Conservation (phyloP, 1,139 yeast genomes). For the Candida albicans region DNA sequence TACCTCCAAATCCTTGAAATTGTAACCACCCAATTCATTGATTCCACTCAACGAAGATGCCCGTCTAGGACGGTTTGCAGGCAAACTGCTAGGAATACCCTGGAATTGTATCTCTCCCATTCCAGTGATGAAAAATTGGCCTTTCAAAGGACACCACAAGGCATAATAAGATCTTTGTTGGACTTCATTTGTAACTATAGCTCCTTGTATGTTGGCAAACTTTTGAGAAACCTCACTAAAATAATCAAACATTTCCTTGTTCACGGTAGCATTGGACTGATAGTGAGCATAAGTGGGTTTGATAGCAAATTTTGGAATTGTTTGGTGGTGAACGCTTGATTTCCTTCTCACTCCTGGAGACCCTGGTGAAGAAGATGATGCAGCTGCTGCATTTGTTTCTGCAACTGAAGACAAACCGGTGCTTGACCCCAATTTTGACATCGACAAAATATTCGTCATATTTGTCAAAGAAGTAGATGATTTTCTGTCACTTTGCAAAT, state of each 20-base stretch:
- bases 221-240: slow-evolving; percentile 12
- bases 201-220: slow-evolving; percentile 34
- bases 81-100: slow-evolving; percentile 12
- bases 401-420: slow-evolving; percentile 24
- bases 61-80: slow-evolving; percentile 25
- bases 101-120: slow-evolving; percentile 37
- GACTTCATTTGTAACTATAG: slow-evolving; percentile 40
- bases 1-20: slow-evolving; percentile 44
- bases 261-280: slow-evolving; percentile 11
- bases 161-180: slow-evolving; percentile 39
- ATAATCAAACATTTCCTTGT: slow-evolving; percentile 11
- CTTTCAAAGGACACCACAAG: slow-evolving; percentile 32
- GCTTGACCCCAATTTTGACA: slow-evolving; percentile 25
- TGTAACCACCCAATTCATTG: slow-evolving; percentile 43
- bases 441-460: slow-evolving; percentile 25
- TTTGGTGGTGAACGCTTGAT: slow-evolving; percentile 26
- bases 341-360: slow-evolving; percentile 21
- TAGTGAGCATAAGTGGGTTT: slow-evolving; percentile 27
- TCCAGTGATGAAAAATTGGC: slow-evolving; percentile 27
- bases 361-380: background rate
- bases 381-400: slow-evolving; percentile 8
- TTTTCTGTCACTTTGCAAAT: slow-evolving; percentile 33
- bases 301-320: slow-evolving; percentile 33
- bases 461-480: slow-evolving; percentile 40
- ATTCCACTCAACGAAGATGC: slow-evolving; percentile 41